Evolutionary conservation across 148 eudicot species (phyloP).

Genomic region (Nepenthes gracilis): DNA sequence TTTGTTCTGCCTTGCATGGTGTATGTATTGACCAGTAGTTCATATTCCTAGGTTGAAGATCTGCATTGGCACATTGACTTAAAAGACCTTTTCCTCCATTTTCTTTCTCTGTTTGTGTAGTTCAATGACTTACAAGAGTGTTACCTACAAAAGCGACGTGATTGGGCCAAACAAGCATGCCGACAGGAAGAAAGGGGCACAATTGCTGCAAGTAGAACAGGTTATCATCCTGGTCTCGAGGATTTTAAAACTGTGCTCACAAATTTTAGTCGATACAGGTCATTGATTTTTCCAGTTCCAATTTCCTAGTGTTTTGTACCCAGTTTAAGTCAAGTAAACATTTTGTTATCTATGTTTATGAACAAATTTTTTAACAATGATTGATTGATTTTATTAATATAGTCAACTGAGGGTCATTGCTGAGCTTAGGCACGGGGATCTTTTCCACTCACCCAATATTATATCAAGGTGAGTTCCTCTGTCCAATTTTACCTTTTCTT

Average conservation of each 20-base stretch:
- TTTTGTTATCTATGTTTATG: background rate
- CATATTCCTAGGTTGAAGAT: background rate
- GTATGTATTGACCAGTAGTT: too few relatives aligned
- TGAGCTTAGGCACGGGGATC: constrained; percentile 72
- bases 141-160: constrained; percentile 65
- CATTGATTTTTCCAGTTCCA: background rate
- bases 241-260: constrained; percentile 75
- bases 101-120: constrained; percentile 18
- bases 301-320: background rate
- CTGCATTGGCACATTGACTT: background rate
- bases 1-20: background rate
- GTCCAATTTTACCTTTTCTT: background rate
- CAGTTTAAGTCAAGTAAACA: too few relatives aligned
- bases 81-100: background rate
- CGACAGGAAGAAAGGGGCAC: constrained; percentile 21
- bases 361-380: background rate
- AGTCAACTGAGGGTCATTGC: constrained; percentile 75
- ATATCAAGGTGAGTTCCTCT: constrained; percentile 55
- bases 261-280: constrained; percentile 79
- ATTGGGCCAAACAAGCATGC: constrained; percentile 19
- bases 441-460: constrained; percentile 71
- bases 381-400: background rate
- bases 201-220: constrained; percentile 26
- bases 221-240: constrained; percentile 52
- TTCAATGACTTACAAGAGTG: constrained; percentile 83